Evolutionary conservation across 768 basidiomycete species (phyloP).

Genomic region (Termitomyces sp.): DNA sequence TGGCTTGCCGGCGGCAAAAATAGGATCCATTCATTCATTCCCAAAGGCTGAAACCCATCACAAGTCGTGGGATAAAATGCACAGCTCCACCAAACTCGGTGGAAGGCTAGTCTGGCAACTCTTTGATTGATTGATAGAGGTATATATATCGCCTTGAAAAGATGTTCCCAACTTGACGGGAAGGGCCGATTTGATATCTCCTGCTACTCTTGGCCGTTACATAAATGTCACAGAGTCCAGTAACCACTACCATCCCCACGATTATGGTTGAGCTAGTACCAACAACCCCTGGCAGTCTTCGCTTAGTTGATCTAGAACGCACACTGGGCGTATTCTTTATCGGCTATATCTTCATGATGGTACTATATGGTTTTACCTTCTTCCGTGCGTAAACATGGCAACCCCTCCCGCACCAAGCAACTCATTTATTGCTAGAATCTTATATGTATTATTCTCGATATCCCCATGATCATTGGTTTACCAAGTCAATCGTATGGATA

Average conservation of each 20-base stretch:
- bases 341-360: slow-evolving; percentile 15
- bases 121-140: background rate
- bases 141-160: background rate
- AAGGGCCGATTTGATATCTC: background rate
- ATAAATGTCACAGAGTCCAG: background rate
- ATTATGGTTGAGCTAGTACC: slow-evolving; percentile 9
- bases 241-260: background rate
- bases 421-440: slow-evolving; percentile 5
- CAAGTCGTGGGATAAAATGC: background rate
- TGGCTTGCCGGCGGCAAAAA: too few relatives aligned
- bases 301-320: slow-evolving; percentile 10
- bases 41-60: background rate
- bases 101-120: background rate
- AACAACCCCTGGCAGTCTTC: slow-evolving; percentile 11
- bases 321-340: slow-evolving; percentile 14
- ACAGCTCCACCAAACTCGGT: background rate
- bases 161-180: background rate
- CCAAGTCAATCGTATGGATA: slow-evolving; percentile 6
- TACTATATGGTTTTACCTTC: slow-evolving; percentile 15
- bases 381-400: slow-evolving; percentile 9
- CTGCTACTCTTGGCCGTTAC: background rate
- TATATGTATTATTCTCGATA: slow-evolving; percentile 16
- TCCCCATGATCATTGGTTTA: slow-evolving; percentile 10
- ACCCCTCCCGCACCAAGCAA: background rate
- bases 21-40: too few relatives aligned